Evolutionary conservation across 768 basidiomycete species (phyloP).

Genomic region (Panellus pusillus): DNA sequence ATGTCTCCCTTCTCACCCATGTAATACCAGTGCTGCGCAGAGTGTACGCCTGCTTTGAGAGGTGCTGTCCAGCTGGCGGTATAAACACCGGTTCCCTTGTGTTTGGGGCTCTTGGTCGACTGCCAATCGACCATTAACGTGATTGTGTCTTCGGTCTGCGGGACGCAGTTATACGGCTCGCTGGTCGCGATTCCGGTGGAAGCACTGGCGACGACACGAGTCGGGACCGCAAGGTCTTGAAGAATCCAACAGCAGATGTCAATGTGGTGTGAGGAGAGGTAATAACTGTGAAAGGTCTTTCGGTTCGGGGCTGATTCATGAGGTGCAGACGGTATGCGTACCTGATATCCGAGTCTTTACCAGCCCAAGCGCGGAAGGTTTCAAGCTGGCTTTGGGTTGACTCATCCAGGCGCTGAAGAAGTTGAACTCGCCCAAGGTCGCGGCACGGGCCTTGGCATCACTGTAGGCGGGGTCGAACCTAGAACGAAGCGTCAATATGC

Average conservation of each 20-base stretch:
- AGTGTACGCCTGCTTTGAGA: constrained; percentile 84
- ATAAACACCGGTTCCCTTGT: constrained; percentile 86
- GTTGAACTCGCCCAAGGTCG: constrained; percentile 84
- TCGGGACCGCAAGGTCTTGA: constrained; percentile 72
- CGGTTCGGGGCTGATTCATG: constrained; percentile 9
- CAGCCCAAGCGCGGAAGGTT: constrained; percentile 95
- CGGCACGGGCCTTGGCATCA: constrained; percentile 80
- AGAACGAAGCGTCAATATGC: not conserved
- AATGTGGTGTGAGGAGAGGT: constrained; percentile 93
- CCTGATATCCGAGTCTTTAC: constrained; percentile 93
- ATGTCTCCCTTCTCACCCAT: constrained; percentile 97
- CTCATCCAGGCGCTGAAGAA: constrained; percentile 98
- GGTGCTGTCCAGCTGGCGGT: constrained; percentile 96
- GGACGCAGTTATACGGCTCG: constrained; percentile 84
- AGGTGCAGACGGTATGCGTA: constrained; percentile 24
- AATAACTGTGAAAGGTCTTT: constrained; percentile 57
- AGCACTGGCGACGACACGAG: constrained; percentile 87
- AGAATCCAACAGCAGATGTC: constrained; percentile 87
- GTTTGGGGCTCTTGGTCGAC: constrained; percentile 68
- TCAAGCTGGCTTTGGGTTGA: constrained; percentile 94
- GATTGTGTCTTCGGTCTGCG: constrained; percentile 91
- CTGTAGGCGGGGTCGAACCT: constrained; percentile 91
- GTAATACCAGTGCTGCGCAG: constrained; percentile 92
- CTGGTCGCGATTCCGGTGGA: constrained; percentile 89
- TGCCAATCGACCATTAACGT: constrained; percentile 95